A percentile compares a stretch with the other conserved stretches of the same genome.
These are phyloP conservation scores for Aristolochia californica DNA, from an alignment of 164 flowering plant species.

Conservation along the genomic window DNA sequence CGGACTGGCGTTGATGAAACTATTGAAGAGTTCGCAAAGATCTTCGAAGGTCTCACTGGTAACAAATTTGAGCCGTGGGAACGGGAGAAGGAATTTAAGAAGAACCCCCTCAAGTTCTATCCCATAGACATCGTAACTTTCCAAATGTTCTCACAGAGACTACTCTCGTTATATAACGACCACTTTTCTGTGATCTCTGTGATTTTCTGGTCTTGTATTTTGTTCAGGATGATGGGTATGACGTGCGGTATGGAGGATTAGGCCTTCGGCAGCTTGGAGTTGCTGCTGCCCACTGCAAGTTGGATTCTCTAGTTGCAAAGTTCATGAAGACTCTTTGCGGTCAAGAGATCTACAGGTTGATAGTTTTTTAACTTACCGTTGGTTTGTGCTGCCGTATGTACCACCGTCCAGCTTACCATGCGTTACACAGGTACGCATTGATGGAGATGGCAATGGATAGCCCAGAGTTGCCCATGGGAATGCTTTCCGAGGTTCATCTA, in stretches of 20 bases:
- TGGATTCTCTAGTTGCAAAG: slow-evolving; percentile 57
- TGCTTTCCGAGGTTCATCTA: slow-evolving; percentile 52
- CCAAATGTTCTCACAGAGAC: not conserved
- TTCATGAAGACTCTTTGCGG: slow-evolving; percentile 71
- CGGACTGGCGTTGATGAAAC: slow-evolving; percentile 34
- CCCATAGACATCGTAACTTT: slow-evolving; percentile 63
- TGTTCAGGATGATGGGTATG: slow-evolving; percentile 66
- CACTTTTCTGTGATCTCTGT: too few species aligned
- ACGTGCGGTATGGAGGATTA: slow-evolving; percentile 64
- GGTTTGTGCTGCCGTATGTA: not conserved
- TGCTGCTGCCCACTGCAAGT: slow-evolving; percentile 53
- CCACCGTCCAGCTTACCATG: not conserved
- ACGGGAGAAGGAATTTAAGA: slow-evolving; percentile 58
- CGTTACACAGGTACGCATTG: slow-evolving; percentile 45
- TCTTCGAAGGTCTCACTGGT: slow-evolving; percentile 65
- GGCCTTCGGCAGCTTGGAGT: slow-evolving; percentile 68
- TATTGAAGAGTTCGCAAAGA: slow-evolving; percentile 44
- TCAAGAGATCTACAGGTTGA: slow-evolving; percentile 61
- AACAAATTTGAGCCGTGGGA: slow-evolving; percentile 86
- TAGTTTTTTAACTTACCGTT: not conserved
- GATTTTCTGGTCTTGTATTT: not conserved
- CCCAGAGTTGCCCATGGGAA: slow-evolving; percentile 65
- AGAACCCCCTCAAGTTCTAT: slow-evolving; percentile 40
- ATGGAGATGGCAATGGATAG: slow-evolving; percentile 72
- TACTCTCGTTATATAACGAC: not conserved